Evolutionary conservation across 2,329 filamentous ascomycete species (phyloP), one percentile per base, ranked within the genome.

Genomic region (Macrophomina tecta): DNA sequence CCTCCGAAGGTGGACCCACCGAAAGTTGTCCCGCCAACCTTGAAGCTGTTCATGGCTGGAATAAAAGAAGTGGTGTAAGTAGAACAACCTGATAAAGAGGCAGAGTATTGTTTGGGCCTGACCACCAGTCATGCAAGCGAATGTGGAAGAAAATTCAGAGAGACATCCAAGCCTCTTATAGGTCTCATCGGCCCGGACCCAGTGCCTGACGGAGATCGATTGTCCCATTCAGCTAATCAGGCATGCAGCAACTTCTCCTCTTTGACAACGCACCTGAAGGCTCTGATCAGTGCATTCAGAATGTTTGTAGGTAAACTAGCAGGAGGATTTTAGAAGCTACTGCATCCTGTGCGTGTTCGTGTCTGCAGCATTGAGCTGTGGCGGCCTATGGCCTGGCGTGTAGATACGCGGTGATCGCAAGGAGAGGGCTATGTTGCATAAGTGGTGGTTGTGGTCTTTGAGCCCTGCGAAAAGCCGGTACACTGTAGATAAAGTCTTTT

Each of bases 161-260:
- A 1, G 2, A 30, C 4, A 5, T 18, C 11, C 2, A 48, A 36
- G 12, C 34, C 18, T 36, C 38, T 53, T 64, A 53, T 64, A 53
- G 42, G 48, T 14, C 12, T 18, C 4, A 1, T 5, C 42, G n/a
- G 18, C 4, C 4, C n/a, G n/a, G n/a, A 23, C 8, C 5, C 58
- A 51, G 61, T 32, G 12, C 46, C 32, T 30, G 23, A n/a, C 11
- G 12, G n/a, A 12, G 14, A 1, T 16, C 8, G 1, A 14, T 9
- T 2, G 36, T 64, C 2, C 8, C 12, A 8, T 6, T 53, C n/a
- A 16, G 30, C 7, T 32, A 34, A 5, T 42, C 36, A 38, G 23
- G 49, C 61, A 45, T 45, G 49, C 48, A 45, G 48, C 48, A 64
- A 23, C 48, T 64, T 64, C 61, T 46, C 61, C 61, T 52, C 61